Base-by-base conservation (phyloP, 140 eudicot genomes). In the Senecio squalidus region DNA sequence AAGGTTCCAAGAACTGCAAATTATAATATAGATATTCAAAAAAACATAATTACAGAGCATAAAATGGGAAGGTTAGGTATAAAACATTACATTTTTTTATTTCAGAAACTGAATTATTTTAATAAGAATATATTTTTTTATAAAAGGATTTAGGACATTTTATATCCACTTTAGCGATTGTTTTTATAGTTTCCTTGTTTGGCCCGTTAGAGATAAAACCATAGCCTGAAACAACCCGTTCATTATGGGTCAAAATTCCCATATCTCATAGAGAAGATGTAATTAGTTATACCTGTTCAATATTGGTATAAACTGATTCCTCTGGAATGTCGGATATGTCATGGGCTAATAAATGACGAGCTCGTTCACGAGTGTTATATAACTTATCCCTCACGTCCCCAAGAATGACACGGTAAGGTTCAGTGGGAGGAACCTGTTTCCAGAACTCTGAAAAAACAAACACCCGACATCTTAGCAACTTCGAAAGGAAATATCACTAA, bases 401-500 rank as follows among this genome's bases (percentile, higher is more conserved):
- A 55, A 92, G 95, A 55, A 92, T 79, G 22, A 92, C 98, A 53
- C 98, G 87, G 26, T 92, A 92, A 34, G 98, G 98, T 69, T 92
- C 96, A 76, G 53, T 92, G 9, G 93, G 80, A 11, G 98, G 96
- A 33, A 92, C 80, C 50, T 79, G 82, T 38, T 92, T 92, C 98
- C 98, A 92, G 33, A 92, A 92, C 73, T 92, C 98, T 92, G 85
- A 66, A 79, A 10, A 51, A 61, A 51, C n/a, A n/a, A n/a, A n/a
- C n/a, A n/a, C n/a, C n/a, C n/a, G n/a, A n/a, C n/a, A n/a, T n/a
- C n/a, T n/a, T n/a, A n/a, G n/a, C n/a, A n/a, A n/a, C n/a, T n/a
- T n/a, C n/a, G n/a, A 64, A 60, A 56, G 58, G 15, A 38, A 31
- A 21, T 13, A 25, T 33, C 23, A 47, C 28, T 3, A 55, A 29